Evolutionary conservation across 2,329 filamentous ascomycete genomes (phyloP).

Genomic region (Aspergillus sp.): DNA sequence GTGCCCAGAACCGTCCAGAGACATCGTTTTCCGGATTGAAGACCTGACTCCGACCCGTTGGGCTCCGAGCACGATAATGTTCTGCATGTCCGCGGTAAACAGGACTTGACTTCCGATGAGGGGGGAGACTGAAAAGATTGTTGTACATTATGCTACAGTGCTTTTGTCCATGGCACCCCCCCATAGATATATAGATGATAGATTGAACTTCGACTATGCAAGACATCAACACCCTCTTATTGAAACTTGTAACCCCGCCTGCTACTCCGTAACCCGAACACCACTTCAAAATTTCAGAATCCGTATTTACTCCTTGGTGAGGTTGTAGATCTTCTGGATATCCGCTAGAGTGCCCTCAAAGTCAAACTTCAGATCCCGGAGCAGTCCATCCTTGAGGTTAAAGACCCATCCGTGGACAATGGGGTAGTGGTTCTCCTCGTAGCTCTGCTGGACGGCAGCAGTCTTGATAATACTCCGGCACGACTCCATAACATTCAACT

Average conservation of each 20-base stretch:
- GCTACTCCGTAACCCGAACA: slow-evolving; percentile 2
- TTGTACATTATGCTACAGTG: not conserved
- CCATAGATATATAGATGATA: too few species aligned
- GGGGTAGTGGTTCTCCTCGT: slow-evolving; percentile 62
- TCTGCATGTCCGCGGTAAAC: not conserved
- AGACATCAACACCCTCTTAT: not conserved
- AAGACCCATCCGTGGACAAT: slow-evolving; percentile 76
- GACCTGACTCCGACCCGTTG: not conserved
- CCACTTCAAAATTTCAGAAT: not conserved
- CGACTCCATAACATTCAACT: slow-evolving; percentile 32
- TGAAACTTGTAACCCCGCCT: not conserved
- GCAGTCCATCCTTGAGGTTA: slow-evolving; percentile 64
- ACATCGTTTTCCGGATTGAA: too few species aligned
- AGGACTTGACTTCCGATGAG: not conserved
- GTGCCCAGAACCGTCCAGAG: not conserved
- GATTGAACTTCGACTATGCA: not conserved
- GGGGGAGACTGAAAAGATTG: not conserved
- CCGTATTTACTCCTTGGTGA: slow-evolving; percentile 23
- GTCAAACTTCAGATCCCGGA: slow-evolving; percentile 65
- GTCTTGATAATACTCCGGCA: slow-evolving; percentile 42
- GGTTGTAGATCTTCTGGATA: slow-evolving; percentile 67
- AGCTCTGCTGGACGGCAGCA: slow-evolving; percentile 60
- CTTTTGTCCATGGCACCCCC: too few species aligned
- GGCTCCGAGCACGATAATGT: not conserved
- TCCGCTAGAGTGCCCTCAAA: slow-evolving; percentile 57